Percentiles rank a stretch among this genome's conserved stretches.
These are phyloP conservation scores for Aspergillus baeticus DNA, from an alignment of 495 filamentous ascomycete genomes.

Conservation along the genomic window DNA sequence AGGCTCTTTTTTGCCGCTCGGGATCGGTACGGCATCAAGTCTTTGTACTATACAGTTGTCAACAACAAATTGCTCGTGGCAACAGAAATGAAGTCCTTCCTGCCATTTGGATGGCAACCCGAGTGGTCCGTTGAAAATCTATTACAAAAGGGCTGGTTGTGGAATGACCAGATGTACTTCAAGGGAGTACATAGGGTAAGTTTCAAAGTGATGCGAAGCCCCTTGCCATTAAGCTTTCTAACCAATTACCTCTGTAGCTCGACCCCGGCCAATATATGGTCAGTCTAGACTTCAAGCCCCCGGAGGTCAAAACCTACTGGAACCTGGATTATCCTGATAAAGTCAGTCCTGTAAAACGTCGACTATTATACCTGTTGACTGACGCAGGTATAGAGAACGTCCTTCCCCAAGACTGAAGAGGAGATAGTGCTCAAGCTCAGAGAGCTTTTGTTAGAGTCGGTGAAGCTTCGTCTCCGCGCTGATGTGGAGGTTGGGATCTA, in stretches of 20 bases:
- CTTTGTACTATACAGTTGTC: slow-evolving; percentile 45
- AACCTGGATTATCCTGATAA: slow-evolving; percentile 48
- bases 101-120: slow-evolving; percentile 43
- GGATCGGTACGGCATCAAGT: slow-evolving; percentile 55
- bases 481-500: slow-evolving; percentile 54
- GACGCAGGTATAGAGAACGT: slow-evolving; percentile 13
- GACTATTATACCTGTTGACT: not conserved
- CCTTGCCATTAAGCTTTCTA: slow-evolving; percentile 29
- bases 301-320: slow-evolving; percentile 43
- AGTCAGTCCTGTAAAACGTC: slow-evolving; percentile 16
- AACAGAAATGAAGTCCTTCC: slow-evolving; percentile 47
- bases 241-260: slow-evolving; percentile 8
- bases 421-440: slow-evolving; percentile 48
- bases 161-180: slow-evolving; percentile 43
- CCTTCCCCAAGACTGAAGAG: slow-evolving; percentile 28
- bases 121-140: slow-evolving; percentile 49
- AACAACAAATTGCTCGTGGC: slow-evolving; percentile 36
- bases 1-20: slow-evolving; percentile 42
- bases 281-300: slow-evolving; percentile 20
- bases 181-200: slow-evolving; percentile 32
- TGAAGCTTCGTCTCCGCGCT: slow-evolving; percentile 47
- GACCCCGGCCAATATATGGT: slow-evolving; percentile 21
- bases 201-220: slow-evolving; percentile 11
- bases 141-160: slow-evolving; percentile 33
- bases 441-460: slow-evolving; percentile 41